Conservation (phyloP, 208 protist genomes). For the Leishmania tropica region DNA sequence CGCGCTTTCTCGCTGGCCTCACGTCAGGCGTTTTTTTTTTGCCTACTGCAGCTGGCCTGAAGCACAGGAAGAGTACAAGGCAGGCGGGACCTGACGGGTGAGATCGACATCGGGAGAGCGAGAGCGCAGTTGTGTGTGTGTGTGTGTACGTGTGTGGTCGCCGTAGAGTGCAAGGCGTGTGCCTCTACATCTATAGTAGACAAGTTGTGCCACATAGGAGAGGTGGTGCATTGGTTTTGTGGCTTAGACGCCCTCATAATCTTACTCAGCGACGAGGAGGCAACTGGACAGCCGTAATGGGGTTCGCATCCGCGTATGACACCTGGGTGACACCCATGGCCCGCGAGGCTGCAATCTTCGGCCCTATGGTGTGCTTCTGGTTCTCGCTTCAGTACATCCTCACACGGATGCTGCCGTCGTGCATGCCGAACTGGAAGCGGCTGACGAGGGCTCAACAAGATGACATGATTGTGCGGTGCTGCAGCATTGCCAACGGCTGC, state of each 20-base stretch:
- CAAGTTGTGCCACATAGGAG: background rate
- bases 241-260: background rate
- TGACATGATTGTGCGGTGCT: slow-evolving; percentile 68
- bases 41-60: background rate
- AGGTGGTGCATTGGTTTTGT: background rate
- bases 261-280: background rate
- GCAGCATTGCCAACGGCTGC: slow-evolving; percentile 68
- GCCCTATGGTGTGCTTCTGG: slow-evolving; percentile 62
- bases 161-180: background rate
- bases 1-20: background rate
- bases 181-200: background rate
- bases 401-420: slow-evolving; percentile 30
- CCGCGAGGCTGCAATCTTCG: slow-evolving; percentile 56
- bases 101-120: background rate
- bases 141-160: background rate
- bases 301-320: slow-evolving; percentile 59
- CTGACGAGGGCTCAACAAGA: slow-evolving; percentile 41
- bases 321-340: slow-evolving; percentile 66
- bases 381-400: slow-evolving; percentile 50
- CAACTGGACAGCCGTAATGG: slow-evolving; percentile 28
- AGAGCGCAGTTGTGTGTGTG: background rate
- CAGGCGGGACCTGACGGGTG: background rate
- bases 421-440: slow-evolving; percentile 40
- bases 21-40: background rate
- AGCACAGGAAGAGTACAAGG: background rate